phyloP scores from a whole-genome alignment of 768 basidiomycete species.

The Tylopilus rubrobrunneus region DNA sequence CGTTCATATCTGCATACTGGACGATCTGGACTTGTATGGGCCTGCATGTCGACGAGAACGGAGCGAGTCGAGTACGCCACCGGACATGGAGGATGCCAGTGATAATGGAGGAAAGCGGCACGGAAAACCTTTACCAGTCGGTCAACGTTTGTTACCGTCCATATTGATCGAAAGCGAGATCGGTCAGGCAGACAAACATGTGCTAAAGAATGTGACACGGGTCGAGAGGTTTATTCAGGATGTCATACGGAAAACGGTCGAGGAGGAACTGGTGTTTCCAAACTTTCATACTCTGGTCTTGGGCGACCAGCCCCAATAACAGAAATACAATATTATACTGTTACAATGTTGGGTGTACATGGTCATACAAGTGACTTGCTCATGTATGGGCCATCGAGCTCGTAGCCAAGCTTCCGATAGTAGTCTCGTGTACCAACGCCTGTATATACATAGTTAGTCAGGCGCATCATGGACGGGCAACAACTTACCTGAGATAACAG shows the following conservation, averaged over 20 bases:
- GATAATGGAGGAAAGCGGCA: slow-evolving; percentile 44
- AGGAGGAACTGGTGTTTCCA: slow-evolving; percentile 94
- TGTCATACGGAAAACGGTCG: slow-evolving; percentile 89
- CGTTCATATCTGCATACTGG: slow-evolving; percentile 84
- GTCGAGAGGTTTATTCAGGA: slow-evolving; percentile 96
- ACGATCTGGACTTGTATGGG: slow-evolving; percentile 82
- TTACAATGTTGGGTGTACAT: neutral
- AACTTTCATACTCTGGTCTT: slow-evolving; percentile 84
- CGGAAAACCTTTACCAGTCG: slow-evolving; percentile 70
- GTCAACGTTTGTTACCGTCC: slow-evolving; percentile 78
- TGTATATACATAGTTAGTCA: slow-evolving; percentile 25
- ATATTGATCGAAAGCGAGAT: slow-evolving; percentile 97
- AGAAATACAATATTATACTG: slow-evolving; percentile 7
- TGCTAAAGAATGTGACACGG: slow-evolving; percentile 90
- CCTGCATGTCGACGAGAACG: slow-evolving; percentile 58
- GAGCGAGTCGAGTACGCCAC: slow-evolving; percentile 46
- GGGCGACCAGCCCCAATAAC: slow-evolving; percentile 33
- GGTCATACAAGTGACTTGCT: slow-evolving; percentile 66
- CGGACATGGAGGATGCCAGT: slow-evolving; percentile 66
- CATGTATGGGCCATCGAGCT: slow-evolving; percentile 97
- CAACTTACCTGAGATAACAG: slow-evolving; percentile 89
- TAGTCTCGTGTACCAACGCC: slow-evolving; percentile 97
- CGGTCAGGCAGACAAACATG: slow-evolving; percentile 92
- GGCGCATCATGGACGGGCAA: neutral
- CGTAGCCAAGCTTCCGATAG: slow-evolving; percentile 91